Evolutionary conservation across 2,329 filamentous ascomycete genomes (phyloP), one percentile per base, ranked within the genome.

Genomic region (Trichophyton rubrum): DNA sequence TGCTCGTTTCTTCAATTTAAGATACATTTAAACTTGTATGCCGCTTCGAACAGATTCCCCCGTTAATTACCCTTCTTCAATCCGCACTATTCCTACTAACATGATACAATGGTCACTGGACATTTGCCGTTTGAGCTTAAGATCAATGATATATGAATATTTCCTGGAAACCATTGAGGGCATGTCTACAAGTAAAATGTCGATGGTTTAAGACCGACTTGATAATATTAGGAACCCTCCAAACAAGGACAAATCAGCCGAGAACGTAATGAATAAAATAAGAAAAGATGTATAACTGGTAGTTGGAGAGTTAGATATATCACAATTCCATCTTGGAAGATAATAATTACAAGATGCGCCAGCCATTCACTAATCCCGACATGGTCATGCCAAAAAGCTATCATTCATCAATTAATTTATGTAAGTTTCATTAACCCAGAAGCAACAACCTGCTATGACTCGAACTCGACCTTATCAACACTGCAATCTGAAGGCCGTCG

Each of bases 381-480:
- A 33, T 33, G n/a, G 51, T 20, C 51, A 27, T 33, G 51, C 33
- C 27, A 20, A 55, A 55, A 55, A 17, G 33, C 33, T 38, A 38
- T 38, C 27, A 33, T 22, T 55, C 51, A 20, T 55, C 51, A n/a
- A 35, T 55, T 55, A 55, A 35, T 35, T 33, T 55, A 55, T 33
- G 17, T n/a, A 58, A 22, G 9, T 58, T 41, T 45, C 56, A 45
- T 41, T 55, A 55, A 59, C 9, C 20, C 22, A 49, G 33, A 22
- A 24, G 20, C n/a, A n/a, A 35, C 17, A 24, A 17, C 22, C 13
- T 20, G 22, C 62, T 58, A 66, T 11, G 64, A 66, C 41, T 71
- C 69, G 62, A 71, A 71, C 62, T 77, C 75, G 57, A 73, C 68
- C 62, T 74, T 75, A 57, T 70, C 72, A 27, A 73, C 68, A 43